phyloP scores from a whole-genome alignment of 805 yeast species.

The Jamesozyma spencerorum region DNA sequence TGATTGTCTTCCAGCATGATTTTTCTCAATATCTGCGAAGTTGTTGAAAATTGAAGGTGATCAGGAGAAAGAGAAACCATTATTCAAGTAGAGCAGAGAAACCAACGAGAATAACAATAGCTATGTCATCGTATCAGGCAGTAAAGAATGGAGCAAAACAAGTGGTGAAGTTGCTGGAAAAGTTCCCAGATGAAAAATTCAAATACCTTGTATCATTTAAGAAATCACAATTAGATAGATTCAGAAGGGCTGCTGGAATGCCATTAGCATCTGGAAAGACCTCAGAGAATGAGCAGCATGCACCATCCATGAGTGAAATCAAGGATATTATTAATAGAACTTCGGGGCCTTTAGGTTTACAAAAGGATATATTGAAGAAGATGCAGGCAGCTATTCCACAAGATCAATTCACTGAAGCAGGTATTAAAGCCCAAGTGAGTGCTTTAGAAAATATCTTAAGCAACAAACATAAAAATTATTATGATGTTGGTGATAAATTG shows the following conservation, averaged over 20 bases:
- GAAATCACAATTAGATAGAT: slow-evolving; percentile 52
- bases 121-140: slow-evolving; percentile 14
- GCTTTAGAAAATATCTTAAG: slow-evolving; percentile 49
- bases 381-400: slow-evolving; percentile 36
- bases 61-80: no score
- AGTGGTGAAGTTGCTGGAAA: slow-evolving; percentile 48
- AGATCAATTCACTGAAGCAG: slow-evolving; percentile 43
- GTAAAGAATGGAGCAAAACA: slow-evolving; percentile 45
- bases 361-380: slow-evolving; percentile 38
- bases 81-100: background rate
- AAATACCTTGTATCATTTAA: slow-evolving; percentile 64
- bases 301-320: slow-evolving; percentile 35
- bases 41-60: no score
- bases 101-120: background rate
- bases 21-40: no score
- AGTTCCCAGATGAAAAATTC: slow-evolving; percentile 60
- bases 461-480: slow-evolving; percentile 55
- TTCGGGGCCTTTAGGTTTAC: slow-evolving; percentile 35
- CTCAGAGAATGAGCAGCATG: slow-evolving; percentile 11
- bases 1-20: no score
- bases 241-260: slow-evolving; percentile 42
- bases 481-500: slow-evolving; percentile 56
- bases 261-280: slow-evolving; percentile 25
- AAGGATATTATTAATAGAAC: slow-evolving; percentile 32
- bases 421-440: slow-evolving; percentile 43